phyloP scores from a whole-genome alignment of 768 basidiomycete genomes.

The Leccinum subtestaceum region DNA sequence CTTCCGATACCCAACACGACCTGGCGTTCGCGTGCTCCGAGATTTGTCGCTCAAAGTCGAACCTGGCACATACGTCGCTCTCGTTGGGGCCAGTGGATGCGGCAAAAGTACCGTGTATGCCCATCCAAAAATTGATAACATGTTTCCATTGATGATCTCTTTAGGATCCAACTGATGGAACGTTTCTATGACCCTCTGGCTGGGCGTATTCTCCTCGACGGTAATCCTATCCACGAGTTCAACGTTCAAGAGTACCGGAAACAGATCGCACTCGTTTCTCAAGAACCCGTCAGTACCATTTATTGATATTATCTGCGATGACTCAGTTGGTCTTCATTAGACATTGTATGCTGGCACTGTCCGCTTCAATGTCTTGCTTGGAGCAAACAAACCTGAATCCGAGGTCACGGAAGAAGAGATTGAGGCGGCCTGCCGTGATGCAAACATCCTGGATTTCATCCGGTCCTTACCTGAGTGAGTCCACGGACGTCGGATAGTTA shows the following conservation, averaged over 20 bases:
- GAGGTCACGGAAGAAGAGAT: conserved; percentile 88
- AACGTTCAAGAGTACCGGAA: conserved; percentile 88
- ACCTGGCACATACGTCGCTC: conserved; percentile 76
- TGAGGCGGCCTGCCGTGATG: conserved; percentile 80
- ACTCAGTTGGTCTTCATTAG: conserved; percentile 11
- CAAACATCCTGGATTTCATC: conserved; percentile 92
- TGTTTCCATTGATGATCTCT: neutral
- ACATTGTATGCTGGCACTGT: conserved; percentile 89
- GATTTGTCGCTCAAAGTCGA: conserved; percentile 68
- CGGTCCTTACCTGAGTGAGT: conserved; percentile 74
- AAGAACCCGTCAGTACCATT: conserved; percentile 55
- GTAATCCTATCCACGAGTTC: conserved; percentile 67
- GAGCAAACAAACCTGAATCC: conserved; percentile 69
- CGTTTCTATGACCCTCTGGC: conserved; percentile 81
- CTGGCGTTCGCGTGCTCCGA: conserved; percentile 83
- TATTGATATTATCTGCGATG: neutral
- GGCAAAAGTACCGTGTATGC: conserved; percentile 80
- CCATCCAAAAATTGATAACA: neutral
- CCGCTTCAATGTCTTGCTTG: conserved; percentile 88
- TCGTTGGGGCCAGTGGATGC: conserved; percentile 79
- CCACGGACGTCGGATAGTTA: neutral
- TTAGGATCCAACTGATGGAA: conserved; percentile 76
- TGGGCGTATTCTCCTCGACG: conserved; percentile 72
- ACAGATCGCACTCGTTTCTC: conserved; percentile 86
- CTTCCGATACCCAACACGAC: conserved; percentile 90